Base-by-base conservation (phyloP, 306 rosid genomes). In the Gynostemma pentaphyllum region DNA sequence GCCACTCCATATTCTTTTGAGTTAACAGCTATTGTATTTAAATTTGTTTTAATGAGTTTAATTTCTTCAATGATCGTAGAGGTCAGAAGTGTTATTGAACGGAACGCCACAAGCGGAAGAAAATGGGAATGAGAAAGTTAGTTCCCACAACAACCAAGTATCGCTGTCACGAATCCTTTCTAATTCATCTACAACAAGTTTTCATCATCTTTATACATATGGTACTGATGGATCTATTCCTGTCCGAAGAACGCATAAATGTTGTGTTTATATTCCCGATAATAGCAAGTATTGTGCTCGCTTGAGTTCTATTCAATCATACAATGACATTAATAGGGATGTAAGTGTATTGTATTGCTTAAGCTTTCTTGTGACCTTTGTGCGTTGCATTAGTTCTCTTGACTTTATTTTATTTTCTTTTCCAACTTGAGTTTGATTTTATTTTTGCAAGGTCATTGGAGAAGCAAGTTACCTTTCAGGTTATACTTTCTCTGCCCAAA, bases 391-490 rank as follows among this genome's bases (percentile, higher is more conserved):
- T 22, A 1, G 41, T 64, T 30, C 45, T 64, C 41, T 14, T 3
- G 22, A 66, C 53, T 16, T 54, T 40, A 39, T 82, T 18, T 26
- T 39, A 22, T 53, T 54, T 67, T 21, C 67, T 30, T 23, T n/a
- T n/a, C n/a, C n/a, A 45, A 62, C 48, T 42, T 45, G 40, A 18
- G 19, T 30, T 28, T 46, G 56, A 28, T 68, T 53, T 18, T 48
- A 60, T 22, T 12, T 66, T 45, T 60, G 27, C 28, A 79, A 94
- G 97, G 87, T 94, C 63, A 75, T 80, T 69, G 97, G 97, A 55
- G 99, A 94, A 44, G 87, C 90, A 64, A 83, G 81, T 57, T 88
- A 83, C 80, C 82, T 94, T 53, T 94, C 90, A 14, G 97, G 99
- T 46, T 88, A 94, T 81, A 76, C 89, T 60, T 88, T 88, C 83